phyloP scores from a whole-genome alignment of 2,329 filamentous ascomycete species.

The Ophiostoma novo-ulmi region DNA sequence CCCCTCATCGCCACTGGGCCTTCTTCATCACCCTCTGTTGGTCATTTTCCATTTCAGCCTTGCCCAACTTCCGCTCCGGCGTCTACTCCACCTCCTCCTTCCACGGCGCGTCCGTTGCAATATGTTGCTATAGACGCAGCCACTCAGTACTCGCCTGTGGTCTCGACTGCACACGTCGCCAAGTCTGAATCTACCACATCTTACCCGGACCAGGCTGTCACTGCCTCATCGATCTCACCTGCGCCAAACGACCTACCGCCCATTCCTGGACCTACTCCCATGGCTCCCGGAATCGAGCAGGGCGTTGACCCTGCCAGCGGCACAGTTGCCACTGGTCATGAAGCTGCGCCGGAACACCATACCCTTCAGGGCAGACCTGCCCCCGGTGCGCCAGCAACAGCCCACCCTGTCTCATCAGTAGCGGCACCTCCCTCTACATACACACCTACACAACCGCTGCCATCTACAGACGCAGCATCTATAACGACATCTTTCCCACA shows the following conservation, averaged over 20 bases:
- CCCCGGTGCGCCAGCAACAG: slow-evolving; percentile 10
- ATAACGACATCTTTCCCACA: slow-evolving; percentile 4
- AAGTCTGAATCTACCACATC: background rate
- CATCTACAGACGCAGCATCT: background rate
- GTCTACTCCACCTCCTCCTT: background rate
- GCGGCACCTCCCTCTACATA: slow-evolving; percentile 11
- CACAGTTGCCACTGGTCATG: slow-evolving; percentile 6
- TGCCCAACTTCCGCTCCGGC: slow-evolving; percentile 2
- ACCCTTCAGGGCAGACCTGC: background rate
- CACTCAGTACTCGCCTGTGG: slow-evolving; percentile 48
- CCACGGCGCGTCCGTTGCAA: slow-evolving; percentile 11
- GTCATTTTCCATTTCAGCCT: background rate
- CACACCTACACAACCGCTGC: background rate
- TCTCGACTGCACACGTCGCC: slow-evolving; percentile 40
- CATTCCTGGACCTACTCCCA: slow-evolving; percentile 29
- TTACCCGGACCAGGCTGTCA: background rate
- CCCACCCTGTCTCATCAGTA: background rate
- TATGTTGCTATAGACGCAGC: slow-evolving; percentile 42
- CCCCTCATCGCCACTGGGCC: background rate
- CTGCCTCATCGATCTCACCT: slow-evolving; percentile 18
- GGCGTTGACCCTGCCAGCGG: slow-evolving; percentile 24
- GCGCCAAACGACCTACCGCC: slow-evolving; percentile 31
- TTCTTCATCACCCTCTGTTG: background rate
- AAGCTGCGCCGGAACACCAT: background rate
- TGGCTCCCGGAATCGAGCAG: slow-evolving; percentile 32